A percentile compares a stretch with the other conserved stretches of the same genome.
Conservation (phyloP, 2,329 filamentous ascomycete species). For the Fusarium albosuccineum region DNA sequence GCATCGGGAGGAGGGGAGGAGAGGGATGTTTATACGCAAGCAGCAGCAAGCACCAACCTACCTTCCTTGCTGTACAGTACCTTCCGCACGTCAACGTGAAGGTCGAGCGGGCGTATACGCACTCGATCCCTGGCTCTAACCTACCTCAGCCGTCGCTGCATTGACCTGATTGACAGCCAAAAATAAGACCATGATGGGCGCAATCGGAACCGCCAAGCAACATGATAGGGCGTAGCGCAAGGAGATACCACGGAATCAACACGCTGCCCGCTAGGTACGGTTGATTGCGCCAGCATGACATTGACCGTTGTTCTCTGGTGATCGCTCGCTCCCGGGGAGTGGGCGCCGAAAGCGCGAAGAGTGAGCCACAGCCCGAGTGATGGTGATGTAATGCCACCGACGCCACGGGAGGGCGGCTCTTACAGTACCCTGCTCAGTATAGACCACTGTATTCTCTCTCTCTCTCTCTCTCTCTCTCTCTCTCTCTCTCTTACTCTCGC, state of each 20-base stretch:
- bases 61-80: not conserved
- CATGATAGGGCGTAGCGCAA: constrained; percentile 34
- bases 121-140: constrained; percentile 6
- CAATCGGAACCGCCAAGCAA: constrained; percentile 8
- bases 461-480: not conserved
- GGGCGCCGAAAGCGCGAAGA: constrained; percentile 29
- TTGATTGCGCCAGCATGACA: constrained; percentile 8
- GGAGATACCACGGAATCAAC: constrained; percentile 32
- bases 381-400: constrained; percentile 44
- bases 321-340: constrained; percentile 30
- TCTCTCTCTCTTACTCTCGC: not conserved
- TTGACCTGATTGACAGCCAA: constrained; percentile 34
- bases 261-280: not conserved
- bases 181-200: constrained; percentile 38
- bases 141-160: not conserved
- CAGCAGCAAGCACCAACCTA: constrained; percentile 1
- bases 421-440: not conserved
- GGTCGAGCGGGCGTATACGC: constrained; percentile 13
- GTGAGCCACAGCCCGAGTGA: constrained; percentile 15
- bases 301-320: constrained; percentile 22
- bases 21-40: constrained; percentile 43
- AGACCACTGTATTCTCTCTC: not conserved
- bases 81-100: not conserved
- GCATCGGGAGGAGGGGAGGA: constrained; percentile 29
- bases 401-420: constrained; percentile 42